Evolutionary conservation across 257 asterid genomes (phyloP).

Genomic region (Primulina tabacum): DNA sequence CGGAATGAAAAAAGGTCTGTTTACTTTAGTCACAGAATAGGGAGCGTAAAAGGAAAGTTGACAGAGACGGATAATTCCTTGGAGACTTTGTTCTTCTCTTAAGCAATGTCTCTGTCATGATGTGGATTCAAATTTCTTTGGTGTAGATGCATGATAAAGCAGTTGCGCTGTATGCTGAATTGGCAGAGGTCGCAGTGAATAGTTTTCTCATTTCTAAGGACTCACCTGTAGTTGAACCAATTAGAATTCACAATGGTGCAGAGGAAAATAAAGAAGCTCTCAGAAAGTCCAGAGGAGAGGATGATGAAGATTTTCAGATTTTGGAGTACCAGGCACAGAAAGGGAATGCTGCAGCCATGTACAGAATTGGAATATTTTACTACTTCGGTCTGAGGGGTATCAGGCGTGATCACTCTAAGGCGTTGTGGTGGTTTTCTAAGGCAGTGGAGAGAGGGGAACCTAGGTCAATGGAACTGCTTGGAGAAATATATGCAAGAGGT

Average conservation of each 20-base stretch:
- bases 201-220: conserved; percentile 91
- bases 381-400: conserved; percentile 97
- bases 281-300: conserved; percentile 95
- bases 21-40: conserved; percentile 7
- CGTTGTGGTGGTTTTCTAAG: conserved; percentile 82
- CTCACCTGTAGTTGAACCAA: conserved; percentile 89
- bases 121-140: conserved; percentile 25
- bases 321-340: conserved; percentile 93
- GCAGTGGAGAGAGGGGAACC: conserved; percentile 96
- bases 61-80: conserved; percentile 1
- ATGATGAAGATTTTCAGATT: conserved; percentile 96
- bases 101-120: conserved; percentile 4
- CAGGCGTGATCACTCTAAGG: conserved; percentile 88
- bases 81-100: conserved; percentile 2
- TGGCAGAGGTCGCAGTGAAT: conserved; percentile 91
- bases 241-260: conserved; percentile 94
- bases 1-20: background rate
- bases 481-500: conserved; percentile 95
- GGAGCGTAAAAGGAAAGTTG: background rate
- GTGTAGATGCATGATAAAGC: conserved; percentile 95
- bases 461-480: conserved; percentile 97
- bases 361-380: conserved; percentile 80
- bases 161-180: conserved; percentile 79
- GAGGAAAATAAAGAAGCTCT: conserved; percentile 97
- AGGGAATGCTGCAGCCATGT: conserved; percentile 97